Conservation (phyloP, 768 basidiomycete species). For the Leucogyrophana mollusca region DNA sequence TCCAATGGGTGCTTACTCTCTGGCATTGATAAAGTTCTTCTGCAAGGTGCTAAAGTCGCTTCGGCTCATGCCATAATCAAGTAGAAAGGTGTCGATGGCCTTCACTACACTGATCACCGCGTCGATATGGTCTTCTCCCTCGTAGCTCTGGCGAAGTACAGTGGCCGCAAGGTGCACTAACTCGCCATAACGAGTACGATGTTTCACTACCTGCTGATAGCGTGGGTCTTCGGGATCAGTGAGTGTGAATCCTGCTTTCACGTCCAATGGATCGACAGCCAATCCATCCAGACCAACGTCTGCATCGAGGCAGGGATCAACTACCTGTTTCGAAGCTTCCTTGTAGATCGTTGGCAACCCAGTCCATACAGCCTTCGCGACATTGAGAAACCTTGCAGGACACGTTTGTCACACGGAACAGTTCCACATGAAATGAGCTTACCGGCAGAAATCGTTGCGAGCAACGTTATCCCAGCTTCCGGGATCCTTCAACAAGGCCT, state of each 20-base stretch:
- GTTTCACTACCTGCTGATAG: slow-evolving; percentile 59
- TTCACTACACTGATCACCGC: slow-evolving; percentile 72
- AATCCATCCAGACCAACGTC: slow-evolving; percentile 71
- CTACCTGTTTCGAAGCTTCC: slow-evolving; percentile 54
- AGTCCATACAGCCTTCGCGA: slow-evolving; percentile 72
- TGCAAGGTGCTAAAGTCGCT: slow-evolving; percentile 60
- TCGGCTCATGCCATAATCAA: slow-evolving; percentile 66
- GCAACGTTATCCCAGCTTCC: slow-evolving; percentile 61
- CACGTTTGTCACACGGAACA: slow-evolving; percentile 3
- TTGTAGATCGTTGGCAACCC: slow-evolving; percentile 73
- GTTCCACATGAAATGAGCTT: slow-evolving; percentile 15
- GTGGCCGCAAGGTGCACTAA: slow-evolving; percentile 67
- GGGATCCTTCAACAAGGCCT: slow-evolving; percentile 54
- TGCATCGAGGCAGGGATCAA: slow-evolving; percentile 54
- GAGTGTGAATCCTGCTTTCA: slow-evolving; percentile 74
- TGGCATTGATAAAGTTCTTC: slow-evolving; percentile 61
- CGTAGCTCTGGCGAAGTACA: slow-evolving; percentile 57
- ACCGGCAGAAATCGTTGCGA: slow-evolving; percentile 87
- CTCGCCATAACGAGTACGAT: slow-evolving; percentile 65
- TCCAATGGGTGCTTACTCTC: slow-evolving; percentile 46
- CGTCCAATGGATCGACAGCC: slow-evolving; percentile 60
- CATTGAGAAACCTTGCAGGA: slow-evolving; percentile 57
- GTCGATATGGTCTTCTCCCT: slow-evolving; percentile 84
- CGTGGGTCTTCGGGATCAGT: slow-evolving; percentile 71
- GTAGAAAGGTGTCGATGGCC: slow-evolving; percentile 72